Conservation (phyloP, 1,284 basidiomycete species). For the Phenoliferia sp. region DNA sequence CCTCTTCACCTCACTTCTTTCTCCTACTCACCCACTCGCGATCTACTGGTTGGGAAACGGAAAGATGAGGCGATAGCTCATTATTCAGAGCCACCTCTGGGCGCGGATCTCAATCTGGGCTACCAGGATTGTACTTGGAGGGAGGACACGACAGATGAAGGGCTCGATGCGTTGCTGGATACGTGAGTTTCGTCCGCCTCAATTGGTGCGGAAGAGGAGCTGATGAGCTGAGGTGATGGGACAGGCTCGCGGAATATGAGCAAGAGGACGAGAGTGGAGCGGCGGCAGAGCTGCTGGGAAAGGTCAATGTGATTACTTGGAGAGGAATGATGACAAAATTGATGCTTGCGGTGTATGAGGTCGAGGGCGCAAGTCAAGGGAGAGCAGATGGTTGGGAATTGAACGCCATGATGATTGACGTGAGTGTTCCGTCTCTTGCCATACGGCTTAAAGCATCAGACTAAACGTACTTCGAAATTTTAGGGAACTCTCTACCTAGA, state of each 20-base stretch:
- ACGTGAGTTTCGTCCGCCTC: constrained; percentile 47
- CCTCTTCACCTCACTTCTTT: constrained; percentile 61
- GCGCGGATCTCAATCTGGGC: constrained; percentile 42
- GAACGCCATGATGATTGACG: constrained; percentile 74
- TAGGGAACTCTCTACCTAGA: constrained; percentile 27
- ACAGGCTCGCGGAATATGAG: constrained; percentile 58
- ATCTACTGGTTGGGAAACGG: constrained; percentile 35
- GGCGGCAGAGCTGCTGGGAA: constrained; percentile 36
- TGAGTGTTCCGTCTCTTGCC: constrained; percentile 59
- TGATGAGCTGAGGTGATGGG: constrained; percentile 33
- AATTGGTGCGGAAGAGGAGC: constrained; percentile 37
- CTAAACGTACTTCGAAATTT: constrained; percentile 46
- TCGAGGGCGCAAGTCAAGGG: constrained; percentile 48
- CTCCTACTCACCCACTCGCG: constrained; percentile 51
- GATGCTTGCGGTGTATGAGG: constrained; percentile 27
- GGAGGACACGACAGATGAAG: constrained; percentile 53
- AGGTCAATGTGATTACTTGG: constrained; percentile 64
- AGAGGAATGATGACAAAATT: constrained; percentile 84
- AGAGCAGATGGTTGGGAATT: constrained; percentile 74
- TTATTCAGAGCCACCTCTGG: constrained; percentile 58
- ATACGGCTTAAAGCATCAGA: constrained; percentile 49
- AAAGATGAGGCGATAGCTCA: constrained; percentile 61
- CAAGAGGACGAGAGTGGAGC: constrained; percentile 46
- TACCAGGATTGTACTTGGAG: constrained; percentile 59
- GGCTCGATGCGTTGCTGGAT: constrained; percentile 34